Percentiles rank a stretch among this genome's conserved stretches.
Conservation (phyloP, 2,329 filamentous ascomycete genomes). For the Gyromitra esculenta region DNA sequence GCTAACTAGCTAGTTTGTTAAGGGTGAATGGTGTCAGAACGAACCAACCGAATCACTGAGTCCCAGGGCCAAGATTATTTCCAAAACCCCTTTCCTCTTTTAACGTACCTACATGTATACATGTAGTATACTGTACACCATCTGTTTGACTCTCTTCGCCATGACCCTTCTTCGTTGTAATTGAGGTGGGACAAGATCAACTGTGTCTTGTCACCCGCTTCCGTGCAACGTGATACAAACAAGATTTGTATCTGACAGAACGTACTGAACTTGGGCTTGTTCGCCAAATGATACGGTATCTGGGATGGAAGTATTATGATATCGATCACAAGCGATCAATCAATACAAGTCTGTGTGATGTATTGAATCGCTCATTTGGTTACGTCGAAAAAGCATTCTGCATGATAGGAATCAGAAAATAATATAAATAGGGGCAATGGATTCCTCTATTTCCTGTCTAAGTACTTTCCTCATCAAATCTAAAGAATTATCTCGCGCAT, state of each 20-base stretch:
- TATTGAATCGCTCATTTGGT: neutral
- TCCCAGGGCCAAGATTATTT: neutral
- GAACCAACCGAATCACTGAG: neutral
- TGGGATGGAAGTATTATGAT: neutral
- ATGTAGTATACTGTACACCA: neutral
- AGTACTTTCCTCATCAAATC: neutral
- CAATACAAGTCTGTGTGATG: neutral
- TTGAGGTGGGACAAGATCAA: neutral
- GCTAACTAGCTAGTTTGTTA: neutral
- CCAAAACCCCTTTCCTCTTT: neutral
- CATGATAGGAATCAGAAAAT: neutral
- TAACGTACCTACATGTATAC: neutral
- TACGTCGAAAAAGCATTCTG: neutral
- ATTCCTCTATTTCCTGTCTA: neutral
- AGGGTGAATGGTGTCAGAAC: neutral
- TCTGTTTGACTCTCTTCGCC: neutral
- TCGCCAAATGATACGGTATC: conserved; percentile 13
- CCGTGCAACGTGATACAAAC: neutral
- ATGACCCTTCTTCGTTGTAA: neutral
- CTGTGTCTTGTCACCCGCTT: neutral
- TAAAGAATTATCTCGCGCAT: neutral
- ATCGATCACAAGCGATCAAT: conserved; percentile 5
- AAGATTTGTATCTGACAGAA: neutral
- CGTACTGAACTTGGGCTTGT: neutral
- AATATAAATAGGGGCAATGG: neutral